Evolutionary conservation across 2,329 filamentous ascomycete genomes (phyloP).

Genomic region (Colletotrichum orbiculare): DNA sequence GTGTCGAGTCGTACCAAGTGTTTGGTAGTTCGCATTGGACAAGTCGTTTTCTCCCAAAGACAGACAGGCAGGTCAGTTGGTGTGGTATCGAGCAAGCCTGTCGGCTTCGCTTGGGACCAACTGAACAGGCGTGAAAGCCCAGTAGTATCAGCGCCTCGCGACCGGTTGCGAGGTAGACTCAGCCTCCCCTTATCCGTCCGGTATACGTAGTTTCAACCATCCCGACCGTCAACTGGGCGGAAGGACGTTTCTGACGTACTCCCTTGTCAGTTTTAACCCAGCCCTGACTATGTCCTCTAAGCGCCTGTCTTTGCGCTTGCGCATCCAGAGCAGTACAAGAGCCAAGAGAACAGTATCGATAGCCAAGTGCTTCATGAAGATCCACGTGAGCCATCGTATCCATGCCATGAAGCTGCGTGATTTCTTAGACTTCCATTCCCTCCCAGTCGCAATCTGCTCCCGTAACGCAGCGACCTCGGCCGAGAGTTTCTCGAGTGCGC

Average conservation of each 20-base stretch:
- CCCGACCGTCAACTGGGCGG: conserved; percentile 62
- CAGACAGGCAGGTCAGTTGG: neutral
- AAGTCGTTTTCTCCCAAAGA: too few species aligned
- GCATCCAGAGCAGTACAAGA: conserved; percentile 77
- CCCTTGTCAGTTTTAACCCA: conserved; percentile 65
- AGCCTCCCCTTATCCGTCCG: neutral
- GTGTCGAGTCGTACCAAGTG: too few species aligned
- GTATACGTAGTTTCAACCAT: neutral
- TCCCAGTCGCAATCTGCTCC: conserved; percentile 85
- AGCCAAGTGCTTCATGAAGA: conserved; percentile 76
- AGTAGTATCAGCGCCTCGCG: too few species aligned
- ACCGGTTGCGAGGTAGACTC: too few species aligned
- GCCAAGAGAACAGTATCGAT: conserved; percentile 76
- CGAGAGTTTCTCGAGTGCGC: conserved; percentile 87
- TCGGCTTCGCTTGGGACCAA: conserved; percentile 5
- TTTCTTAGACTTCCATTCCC: conserved; percentile 75
- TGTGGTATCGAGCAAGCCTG: neutral
- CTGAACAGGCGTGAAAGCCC: too few species aligned
- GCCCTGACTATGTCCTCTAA: conserved; percentile 80
- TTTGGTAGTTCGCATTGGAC: too few species aligned
- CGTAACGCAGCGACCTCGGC: conserved; percentile 91
- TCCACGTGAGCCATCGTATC: conserved; percentile 77
- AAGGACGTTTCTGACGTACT: conserved; percentile 69
- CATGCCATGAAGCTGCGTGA: conserved; percentile 75
- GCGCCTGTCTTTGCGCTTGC: conserved; percentile 75